Conservation (phyloP, 345 rosid species). For the Psidium guajava region DNA sequence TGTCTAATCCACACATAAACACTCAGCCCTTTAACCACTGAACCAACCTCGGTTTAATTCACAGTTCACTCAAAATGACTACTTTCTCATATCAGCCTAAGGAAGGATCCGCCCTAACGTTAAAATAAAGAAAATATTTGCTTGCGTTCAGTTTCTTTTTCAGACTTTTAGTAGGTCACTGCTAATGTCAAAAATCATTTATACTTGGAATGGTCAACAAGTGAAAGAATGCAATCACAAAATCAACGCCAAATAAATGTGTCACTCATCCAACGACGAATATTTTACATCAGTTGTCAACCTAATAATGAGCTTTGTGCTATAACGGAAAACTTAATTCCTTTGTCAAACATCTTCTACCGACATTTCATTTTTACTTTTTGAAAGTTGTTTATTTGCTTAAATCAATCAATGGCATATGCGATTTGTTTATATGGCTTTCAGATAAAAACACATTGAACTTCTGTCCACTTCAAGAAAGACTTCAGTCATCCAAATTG, state of each 20-base stretch:
- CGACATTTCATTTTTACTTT: background rate
- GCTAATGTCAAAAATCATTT: background rate
- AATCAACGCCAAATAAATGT: background rate
- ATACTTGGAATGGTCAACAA: background rate
- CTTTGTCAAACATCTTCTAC: background rate
- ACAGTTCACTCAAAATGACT: background rate
- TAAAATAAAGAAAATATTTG: background rate
- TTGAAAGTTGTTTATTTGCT: background rate
- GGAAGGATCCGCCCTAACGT: background rate
- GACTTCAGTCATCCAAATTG: background rate
- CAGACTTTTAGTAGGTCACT: fast-evolving
- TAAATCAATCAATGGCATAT: background rate
- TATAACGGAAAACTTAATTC: background rate
- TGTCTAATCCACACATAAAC: background rate
- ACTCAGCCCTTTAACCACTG: background rate
- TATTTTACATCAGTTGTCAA: background rate
- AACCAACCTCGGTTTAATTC: background rate
- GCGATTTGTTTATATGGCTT: background rate
- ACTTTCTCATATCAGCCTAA: no score
- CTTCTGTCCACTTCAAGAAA: background rate
- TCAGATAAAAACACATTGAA: background rate
- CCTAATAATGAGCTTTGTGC: background rate
- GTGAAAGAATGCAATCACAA: background rate
- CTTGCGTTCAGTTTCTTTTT: background rate
- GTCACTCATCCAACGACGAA: background rate